These are phyloP conservation scores for Mortierella sp. DNA, from an alignment of 371 early-diverging fungal genomes.

Conservation along the genomic window DNA sequence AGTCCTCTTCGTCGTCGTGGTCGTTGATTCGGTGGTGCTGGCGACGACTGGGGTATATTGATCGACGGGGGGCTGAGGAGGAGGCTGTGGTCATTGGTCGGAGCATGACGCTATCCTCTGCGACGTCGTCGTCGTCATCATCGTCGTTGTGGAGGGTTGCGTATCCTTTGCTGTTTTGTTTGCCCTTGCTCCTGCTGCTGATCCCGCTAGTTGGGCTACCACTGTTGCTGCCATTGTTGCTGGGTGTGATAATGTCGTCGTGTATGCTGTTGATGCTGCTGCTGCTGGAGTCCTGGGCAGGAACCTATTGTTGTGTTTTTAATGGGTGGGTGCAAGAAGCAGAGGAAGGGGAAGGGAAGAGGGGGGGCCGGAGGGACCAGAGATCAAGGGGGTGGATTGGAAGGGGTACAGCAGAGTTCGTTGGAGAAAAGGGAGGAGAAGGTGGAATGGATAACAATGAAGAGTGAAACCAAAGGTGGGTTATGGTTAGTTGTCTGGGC, in stretches of 20 bases:
- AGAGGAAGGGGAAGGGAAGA: not conserved
- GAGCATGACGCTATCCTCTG: conserved; percentile 42
- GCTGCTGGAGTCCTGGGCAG: conserved; percentile 3
- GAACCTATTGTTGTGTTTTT: not conserved
- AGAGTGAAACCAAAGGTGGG: not conserved
- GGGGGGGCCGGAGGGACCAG: not conserved
- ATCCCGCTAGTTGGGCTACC: not conserved
- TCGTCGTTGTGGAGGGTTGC: conserved; percentile 22
- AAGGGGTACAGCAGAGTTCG: not conserved
- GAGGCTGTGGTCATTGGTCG: conserved; percentile 23
- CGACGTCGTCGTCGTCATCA: conserved; percentile 34
- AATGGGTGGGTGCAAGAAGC: not conserved
- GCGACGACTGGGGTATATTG: conserved; percentile 26
- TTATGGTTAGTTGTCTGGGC: not conserved
- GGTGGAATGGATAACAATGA: not conserved
- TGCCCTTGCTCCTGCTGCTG: conserved; percentile 4
- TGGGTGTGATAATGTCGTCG: not conserved
- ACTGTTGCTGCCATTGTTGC: not conserved
- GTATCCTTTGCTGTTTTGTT: conserved; percentile 34
- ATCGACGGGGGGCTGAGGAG: conserved; percentile 27
- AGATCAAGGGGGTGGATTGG: not conserved
- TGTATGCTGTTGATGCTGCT: not conserved
- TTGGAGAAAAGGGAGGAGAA: not conserved
- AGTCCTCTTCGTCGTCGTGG: conserved; percentile 22
- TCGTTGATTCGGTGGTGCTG: not conserved